Conservation (phyloP, 768 basidiomycete genomes). For the Tricholoma sp. region DNA sequence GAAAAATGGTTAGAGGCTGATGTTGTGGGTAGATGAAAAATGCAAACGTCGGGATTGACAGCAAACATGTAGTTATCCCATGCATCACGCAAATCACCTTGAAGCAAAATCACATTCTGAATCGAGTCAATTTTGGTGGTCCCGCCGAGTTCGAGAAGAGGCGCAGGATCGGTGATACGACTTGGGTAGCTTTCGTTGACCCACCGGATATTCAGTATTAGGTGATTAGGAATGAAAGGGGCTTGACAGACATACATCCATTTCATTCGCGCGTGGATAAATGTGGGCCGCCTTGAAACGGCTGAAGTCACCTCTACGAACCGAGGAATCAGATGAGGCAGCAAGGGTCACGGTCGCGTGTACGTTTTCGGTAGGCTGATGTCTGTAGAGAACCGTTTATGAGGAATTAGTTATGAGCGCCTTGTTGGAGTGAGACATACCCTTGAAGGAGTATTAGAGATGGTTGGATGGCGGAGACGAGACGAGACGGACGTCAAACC, state of each 20-base stretch:
- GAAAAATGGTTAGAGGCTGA: neutral
- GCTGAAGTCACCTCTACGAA: slow-evolving; percentile 3
- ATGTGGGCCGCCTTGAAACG: slow-evolving; percentile 17
- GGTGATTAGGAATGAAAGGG: slow-evolving; percentile 1
- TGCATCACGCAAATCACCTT: slow-evolving; percentile 19
- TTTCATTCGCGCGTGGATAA: slow-evolving; percentile 21
- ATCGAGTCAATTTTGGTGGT: slow-evolving; percentile 18
- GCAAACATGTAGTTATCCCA: slow-evolving; percentile 23
- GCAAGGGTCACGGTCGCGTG: slow-evolving; percentile 10
- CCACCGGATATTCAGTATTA: slow-evolving; percentile 13
- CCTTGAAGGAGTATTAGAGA: slow-evolving; percentile 8
- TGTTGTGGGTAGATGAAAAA: neutral
- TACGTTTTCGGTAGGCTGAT: slow-evolving; percentile 8
- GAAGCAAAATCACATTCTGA: slow-evolving; percentile 22
- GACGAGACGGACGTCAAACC: neutral
- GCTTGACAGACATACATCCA: slow-evolving; percentile 16
- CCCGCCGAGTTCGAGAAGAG: slow-evolving; percentile 8
- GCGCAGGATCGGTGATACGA: slow-evolving; percentile 15
- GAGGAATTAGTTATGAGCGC: neutral
- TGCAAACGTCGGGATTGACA: slow-evolving; percentile 22
- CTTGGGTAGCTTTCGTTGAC: slow-evolving; percentile 12
- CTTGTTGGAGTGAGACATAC: slow-evolving; percentile 2
- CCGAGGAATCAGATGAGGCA: slow-evolving; percentile 14
- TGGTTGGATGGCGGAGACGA: slow-evolving; percentile 8
- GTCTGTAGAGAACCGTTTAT: slow-evolving; percentile 7